phyloP scores from a whole-genome alignment of 2,329 filamentous ascomycete genomes.

The Fusarium zealandicum region DNA sequence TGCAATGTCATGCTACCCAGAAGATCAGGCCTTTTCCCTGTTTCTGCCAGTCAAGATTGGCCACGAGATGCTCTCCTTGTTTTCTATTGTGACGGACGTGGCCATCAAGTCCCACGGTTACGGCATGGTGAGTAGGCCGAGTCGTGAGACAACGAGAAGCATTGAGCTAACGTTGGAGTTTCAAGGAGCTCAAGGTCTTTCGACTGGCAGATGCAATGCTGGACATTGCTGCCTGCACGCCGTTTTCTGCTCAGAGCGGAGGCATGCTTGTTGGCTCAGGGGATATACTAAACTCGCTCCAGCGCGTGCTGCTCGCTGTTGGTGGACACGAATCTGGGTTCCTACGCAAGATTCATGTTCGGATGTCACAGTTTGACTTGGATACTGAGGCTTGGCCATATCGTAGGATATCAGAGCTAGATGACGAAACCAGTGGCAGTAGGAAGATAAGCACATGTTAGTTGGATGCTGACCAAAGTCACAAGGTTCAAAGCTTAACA shows the following conservation, averaged over 20 bases:
- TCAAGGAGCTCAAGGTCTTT: conserved; percentile 40
- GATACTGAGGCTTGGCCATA: conserved; percentile 28
- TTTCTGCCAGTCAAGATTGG: conserved; percentile 39
- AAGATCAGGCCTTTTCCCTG: conserved; percentile 38
- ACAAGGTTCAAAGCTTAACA: too few relatives aligned
- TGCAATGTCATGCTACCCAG: conserved; percentile 37
- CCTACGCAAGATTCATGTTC: conserved; percentile 25
- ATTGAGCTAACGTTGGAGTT: neutral
- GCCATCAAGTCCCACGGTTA: conserved; percentile 39
- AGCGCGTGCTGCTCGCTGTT: conserved; percentile 35
- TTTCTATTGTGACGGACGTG: conserved; percentile 32
- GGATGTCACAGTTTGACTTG: conserved; percentile 29
- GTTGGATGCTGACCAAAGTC: neutral
- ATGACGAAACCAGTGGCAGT: neutral
- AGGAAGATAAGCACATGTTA: neutral
- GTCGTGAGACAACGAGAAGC: too few relatives aligned
- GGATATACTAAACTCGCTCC: conserved; percentile 31
- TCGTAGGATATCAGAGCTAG: conserved; percentile 1
- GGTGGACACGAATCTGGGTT: conserved; percentile 33
- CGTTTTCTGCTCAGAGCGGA: conserved; percentile 20
- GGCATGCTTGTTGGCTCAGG: conserved; percentile 38
- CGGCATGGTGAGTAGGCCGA: conserved; percentile 39
- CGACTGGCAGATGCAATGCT: conserved; percentile 36
- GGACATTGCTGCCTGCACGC: conserved; percentile 35
- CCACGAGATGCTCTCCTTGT: conserved; percentile 36